A percentile compares a stretch with the other conserved stretches of the same genome.
Evolutionary conservation across 257 asterid species (phyloP).

Genomic region (Nicotiana otophora): DNA sequence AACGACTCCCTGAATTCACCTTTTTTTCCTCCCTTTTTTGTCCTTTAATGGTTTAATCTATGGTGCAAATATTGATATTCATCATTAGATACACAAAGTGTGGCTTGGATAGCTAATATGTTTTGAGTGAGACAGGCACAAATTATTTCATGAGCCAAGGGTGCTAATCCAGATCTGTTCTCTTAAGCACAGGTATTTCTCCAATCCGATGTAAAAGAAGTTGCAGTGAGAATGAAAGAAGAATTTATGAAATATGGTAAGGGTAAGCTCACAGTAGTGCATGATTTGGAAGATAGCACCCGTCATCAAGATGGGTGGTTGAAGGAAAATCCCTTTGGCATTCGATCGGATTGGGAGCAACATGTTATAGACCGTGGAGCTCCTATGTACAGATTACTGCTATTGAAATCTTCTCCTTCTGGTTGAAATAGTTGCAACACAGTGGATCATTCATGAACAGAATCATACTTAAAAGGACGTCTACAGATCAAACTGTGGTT

Average conservation of each 20-base stretch:
- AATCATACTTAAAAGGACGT: not conserved
- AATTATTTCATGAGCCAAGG: not conserved
- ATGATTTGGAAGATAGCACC: slow-evolving; percentile 15
- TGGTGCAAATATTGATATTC: not conserved
- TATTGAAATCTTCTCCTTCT: slow-evolving; percentile 32
- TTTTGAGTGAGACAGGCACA: not conserved
- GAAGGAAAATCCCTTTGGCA: slow-evolving; percentile 74
- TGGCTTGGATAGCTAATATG: not conserved
- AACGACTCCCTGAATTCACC: not conserved
- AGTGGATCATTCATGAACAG: not conserved
- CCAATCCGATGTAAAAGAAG: slow-evolving; percentile 86
- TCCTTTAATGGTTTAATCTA: not conserved
- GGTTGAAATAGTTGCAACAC: slow-evolving; percentile 16
- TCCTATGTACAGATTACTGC: slow-evolving; percentile 76
- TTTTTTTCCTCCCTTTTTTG: not conserved
- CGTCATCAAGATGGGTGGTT: slow-evolving; percentile 40
- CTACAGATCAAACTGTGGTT: not conserved
- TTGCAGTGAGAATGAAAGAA: slow-evolving; percentile 63
- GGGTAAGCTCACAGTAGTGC: slow-evolving; percentile 46
- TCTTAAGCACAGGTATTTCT: slow-evolving; percentile 58
- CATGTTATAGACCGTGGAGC: slow-evolving; percentile 74
- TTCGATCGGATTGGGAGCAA: slow-evolving; percentile 85
- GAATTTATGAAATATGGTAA: slow-evolving; percentile 57
- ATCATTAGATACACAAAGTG: not conserved
- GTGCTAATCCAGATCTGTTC: not conserved